phyloP scores from a whole-genome alignment of 2,329 filamentous ascomycete genomes.

The Aspergillus udagawae region DNA sequence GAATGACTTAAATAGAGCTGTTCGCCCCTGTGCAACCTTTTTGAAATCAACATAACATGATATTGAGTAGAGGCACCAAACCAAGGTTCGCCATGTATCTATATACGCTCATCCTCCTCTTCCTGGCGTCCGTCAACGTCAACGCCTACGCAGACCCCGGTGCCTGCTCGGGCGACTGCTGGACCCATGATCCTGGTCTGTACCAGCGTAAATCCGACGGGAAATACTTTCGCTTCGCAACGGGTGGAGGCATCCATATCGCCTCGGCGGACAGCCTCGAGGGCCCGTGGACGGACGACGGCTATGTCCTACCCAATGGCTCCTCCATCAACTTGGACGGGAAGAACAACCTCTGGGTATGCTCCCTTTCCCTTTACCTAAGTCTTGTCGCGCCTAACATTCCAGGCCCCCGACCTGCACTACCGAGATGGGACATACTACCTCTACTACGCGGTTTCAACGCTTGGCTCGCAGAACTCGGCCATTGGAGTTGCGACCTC shows the following conservation, averaged over 20 bases:
- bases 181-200: constrained; percentile 48
- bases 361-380: not conserved
- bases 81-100: not conserved
- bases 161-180: constrained; percentile 30
- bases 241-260: constrained; percentile 47
- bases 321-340: constrained; percentile 44
- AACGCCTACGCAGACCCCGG: constrained; percentile 29
- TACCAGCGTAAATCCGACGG: constrained; percentile 48
- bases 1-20: not conserved
- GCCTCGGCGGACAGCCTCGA: constrained; percentile 43
- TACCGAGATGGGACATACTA: constrained; percentile 57
- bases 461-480: constrained; percentile 57
- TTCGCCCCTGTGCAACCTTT: not conserved
- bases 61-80: not conserved
- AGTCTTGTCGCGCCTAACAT: not conserved
- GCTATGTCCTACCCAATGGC: constrained; percentile 43
- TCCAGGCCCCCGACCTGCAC: constrained; percentile 61
- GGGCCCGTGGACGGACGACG: constrained; percentile 50
- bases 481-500: constrained; percentile 58
- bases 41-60: not conserved
- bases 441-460: constrained; percentile 61
- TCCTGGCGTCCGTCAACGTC: constrained; percentile 21
- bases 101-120: constrained; percentile 17
- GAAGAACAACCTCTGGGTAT: constrained; percentile 49
- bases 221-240: constrained; percentile 53